phyloP scores from a whole-genome alignment of 495 filamentous ascomycete genomes.

The Xylaria palmicola region DNA sequence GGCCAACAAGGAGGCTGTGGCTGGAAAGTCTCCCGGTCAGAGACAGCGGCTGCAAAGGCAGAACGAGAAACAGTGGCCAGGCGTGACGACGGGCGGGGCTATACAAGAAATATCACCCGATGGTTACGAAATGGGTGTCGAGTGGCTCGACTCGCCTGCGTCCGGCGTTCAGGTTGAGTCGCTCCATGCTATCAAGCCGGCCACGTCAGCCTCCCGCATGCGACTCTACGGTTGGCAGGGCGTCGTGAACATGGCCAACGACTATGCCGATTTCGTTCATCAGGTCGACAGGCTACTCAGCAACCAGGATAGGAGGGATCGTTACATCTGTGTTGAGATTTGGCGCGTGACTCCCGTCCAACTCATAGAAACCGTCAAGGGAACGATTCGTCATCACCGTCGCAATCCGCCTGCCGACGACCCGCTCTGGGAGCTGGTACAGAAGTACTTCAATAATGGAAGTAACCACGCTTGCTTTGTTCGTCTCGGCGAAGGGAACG shows the following conservation, averaged over 20 bases:
- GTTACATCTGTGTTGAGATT: slow-evolving; percentile 19
- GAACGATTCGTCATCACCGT: slow-evolving; percentile 5
- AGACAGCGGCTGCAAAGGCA: too few relatives aligned
- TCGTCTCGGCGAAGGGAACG: slow-evolving; percentile 12
- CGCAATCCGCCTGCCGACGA: not conserved
- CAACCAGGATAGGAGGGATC: slow-evolving; percentile 5
- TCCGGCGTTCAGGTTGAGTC: too few relatives aligned
- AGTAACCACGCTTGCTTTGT: slow-evolving; percentile 13
- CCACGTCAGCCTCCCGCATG: not conserved
- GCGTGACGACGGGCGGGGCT: not conserved
- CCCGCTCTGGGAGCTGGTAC: slow-evolving; percentile 1
- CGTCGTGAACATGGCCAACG: not conserved
- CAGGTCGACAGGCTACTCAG: slow-evolving; percentile 10
- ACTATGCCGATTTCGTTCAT: slow-evolving; percentile 1
- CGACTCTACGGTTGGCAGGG: slow-evolving; percentile 14
- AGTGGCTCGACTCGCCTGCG: not conserved
- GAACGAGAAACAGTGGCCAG: not conserved
- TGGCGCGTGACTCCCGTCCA: slow-evolving; percentile 7
- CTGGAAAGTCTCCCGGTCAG: too few relatives aligned
- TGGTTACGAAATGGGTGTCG: not conserved
- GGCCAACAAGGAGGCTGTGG: not conserved
- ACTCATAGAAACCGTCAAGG: slow-evolving; percentile 1
- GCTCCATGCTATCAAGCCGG: not conserved
- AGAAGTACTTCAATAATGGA: not conserved
- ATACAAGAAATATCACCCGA: slow-evolving; percentile 14